Evolutionary conservation across 208 protist species (phyloP), one percentile per base, ranked within the genome.

Genomic region (Novymonas esmeraldas): DNA sequence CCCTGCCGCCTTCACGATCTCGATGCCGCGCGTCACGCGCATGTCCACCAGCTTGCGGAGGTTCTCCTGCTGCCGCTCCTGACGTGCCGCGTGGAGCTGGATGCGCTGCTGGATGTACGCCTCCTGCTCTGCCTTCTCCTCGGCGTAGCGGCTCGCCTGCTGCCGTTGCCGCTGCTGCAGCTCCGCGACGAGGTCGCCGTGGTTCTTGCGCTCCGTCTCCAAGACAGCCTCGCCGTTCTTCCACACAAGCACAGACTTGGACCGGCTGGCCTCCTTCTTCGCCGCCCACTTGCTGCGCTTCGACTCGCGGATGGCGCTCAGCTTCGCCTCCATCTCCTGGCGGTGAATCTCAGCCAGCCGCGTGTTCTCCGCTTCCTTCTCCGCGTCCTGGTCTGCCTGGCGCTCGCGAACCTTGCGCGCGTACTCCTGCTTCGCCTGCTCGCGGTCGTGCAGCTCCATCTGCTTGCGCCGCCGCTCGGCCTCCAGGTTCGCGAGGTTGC

Each of bases 71-170:
- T 92, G 85, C 28, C 70, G 76, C 44, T 87, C 76, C 59, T 83
- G 64, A 24, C 52, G 51, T 22, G 69, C 49, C 18, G 64, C 51
- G 16, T 71, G 82, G 34, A 70, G 33, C 46, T 68, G 63, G 18
- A 70, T 65, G 16, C 80, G 76, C 49, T 81, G 70, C 18, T 82
- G 65, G 39, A 88, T 70, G n/a, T 84, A 80, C 7, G 84, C 73
- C 54, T 78, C 48, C 29, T 77, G 55, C 33, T 85, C 76, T 4
- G 80, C 79, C 45, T 85, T 71, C 57, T 85, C 75, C 18, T 70
- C 79, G 2, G 79, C 78, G 65, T 89, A 90, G 3, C 90, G 82
- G 38, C 67, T 67, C 65, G 77, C 67, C 62, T 93, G 87, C 48
- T 64, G 51, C 39, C 78, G 58, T 24, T 82, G 67, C 11, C 82